phyloP scores from a whole-genome alignment of 1,139 yeast species.

The Pichia sp. region DNA sequence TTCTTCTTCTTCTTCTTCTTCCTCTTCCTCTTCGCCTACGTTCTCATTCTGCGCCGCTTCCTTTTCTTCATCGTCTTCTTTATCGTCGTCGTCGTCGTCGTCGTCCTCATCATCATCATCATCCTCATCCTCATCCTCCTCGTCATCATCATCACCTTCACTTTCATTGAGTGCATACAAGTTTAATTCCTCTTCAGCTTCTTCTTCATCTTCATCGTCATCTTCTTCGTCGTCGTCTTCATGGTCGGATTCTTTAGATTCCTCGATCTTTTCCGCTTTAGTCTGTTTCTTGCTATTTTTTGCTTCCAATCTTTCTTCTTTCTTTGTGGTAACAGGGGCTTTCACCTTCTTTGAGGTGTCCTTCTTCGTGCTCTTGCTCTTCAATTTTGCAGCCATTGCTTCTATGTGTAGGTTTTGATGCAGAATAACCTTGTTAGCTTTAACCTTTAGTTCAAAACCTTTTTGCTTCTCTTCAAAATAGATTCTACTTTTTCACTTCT shows the following conservation, averaged over 20 bases:
- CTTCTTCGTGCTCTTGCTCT: slow-evolving; percentile 37
- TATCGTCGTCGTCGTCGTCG: slow-evolving; percentile 57
- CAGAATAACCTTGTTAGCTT: too few species aligned
- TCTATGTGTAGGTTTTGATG: too few species aligned
- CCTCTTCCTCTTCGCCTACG: slow-evolving; percentile 40
- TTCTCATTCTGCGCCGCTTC: slow-evolving; percentile 31
- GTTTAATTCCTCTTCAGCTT: slow-evolving; percentile 39
- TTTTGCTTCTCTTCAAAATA: too few species aligned
- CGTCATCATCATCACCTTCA: slow-evolving; percentile 41
- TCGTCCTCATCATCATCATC: slow-evolving; percentile 51
- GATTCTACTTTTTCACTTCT: neutral
- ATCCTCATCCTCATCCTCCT: slow-evolving; percentile 36
- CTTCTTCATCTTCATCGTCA: slow-evolving; percentile 12
- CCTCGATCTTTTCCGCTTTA: neutral
- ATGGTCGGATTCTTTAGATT: neutral
- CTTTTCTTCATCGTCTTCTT: slow-evolving; percentile 38
- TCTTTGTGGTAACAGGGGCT: slow-evolving; percentile 35
- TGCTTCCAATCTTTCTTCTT: slow-evolving; percentile 12
- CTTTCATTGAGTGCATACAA: slow-evolving; percentile 56
- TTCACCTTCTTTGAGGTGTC: slow-evolving; percentile 39
- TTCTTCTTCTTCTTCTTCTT: slow-evolving; percentile 40
- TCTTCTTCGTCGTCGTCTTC: neutral
- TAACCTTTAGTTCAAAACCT: too few species aligned
- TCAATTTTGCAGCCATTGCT: slow-evolving; percentile 8
- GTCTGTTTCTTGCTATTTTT: neutral